Evolutionary conservation across 176 grass and related monocot species (phyloP).

Genomic region (Musa beccarii): DNA sequence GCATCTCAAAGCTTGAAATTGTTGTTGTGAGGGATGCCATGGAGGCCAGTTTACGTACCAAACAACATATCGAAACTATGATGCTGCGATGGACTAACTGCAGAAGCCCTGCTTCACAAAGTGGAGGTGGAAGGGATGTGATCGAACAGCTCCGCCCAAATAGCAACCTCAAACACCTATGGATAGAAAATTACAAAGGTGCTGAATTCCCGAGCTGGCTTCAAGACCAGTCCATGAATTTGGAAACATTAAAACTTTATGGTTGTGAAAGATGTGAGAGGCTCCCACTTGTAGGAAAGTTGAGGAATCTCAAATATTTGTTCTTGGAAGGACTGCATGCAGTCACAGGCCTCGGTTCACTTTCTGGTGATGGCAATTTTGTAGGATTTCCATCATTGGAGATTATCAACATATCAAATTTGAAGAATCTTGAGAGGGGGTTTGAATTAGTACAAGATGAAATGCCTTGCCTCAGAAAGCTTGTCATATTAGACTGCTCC

Average conservation of each 20-base stretch:
- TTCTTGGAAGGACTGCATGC: conserved; percentile 18
- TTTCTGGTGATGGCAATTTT: not conserved
- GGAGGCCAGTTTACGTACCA: not conserved
- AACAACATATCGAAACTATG: conserved; percentile 1
- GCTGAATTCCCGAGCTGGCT: conserved; percentile 27
- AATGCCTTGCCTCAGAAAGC: conserved; percentile 1
- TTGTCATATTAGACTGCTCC: conserved; percentile 20
- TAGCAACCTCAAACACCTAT: conserved; percentile 16
- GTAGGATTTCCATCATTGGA: conserved; percentile 15
- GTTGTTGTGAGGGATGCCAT: not conserved
- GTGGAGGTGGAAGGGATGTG: conserved; percentile 1
- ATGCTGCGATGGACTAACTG: conserved; percentile 15
- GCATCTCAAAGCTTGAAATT: conserved; percentile 34
- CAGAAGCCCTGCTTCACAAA: not conserved
- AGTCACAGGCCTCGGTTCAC: not conserved
- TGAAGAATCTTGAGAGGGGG: conserved; percentile 18
- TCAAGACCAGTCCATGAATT: conserved; percentile 9
- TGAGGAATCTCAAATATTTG: conserved; percentile 18
- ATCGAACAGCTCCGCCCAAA: conserved; percentile 11
- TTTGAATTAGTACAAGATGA: not conserved
- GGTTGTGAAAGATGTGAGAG: conserved; percentile 11
- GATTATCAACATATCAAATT: conserved; percentile 14
- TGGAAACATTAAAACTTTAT: conserved; percentile 25
- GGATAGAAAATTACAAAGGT: conserved; percentile 28
- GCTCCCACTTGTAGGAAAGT: conserved; percentile 11